Base-by-base conservation (phyloP, 345 rosid species). In the Hibiscus syriacus region DNA sequence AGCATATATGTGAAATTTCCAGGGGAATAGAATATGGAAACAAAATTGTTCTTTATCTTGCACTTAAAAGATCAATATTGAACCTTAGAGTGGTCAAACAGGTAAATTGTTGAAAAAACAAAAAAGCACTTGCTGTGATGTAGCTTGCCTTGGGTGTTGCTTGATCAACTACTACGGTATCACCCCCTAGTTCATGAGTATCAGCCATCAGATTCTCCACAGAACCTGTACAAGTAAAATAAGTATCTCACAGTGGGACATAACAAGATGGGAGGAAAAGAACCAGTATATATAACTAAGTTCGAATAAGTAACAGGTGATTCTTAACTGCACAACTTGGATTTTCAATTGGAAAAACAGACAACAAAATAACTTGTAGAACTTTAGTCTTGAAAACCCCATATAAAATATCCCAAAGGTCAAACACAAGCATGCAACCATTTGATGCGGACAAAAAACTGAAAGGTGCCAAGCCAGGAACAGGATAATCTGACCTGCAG, bases 141-240 rank as follows among this genome's bases (percentile, higher is more conserved):
- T 7, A 59, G 74, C 82, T 57, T 79, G 60, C 92, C 90, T 92
- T 95, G 8, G 98, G 98, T 32, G 97, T 92, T 70, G 99, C 99
- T 66, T 96, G 88, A 72, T 92, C 99, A 79, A 92, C 96, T 57
- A 91, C 96, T 32, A 95, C 89, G 1, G 87, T 75, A 30, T 92
- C 79, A 70, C 98, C 98, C 72, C 96, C 99, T 75, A 95, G 64
- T 67, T 95, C 98, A 88, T 95, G 99, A 64, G 85, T 83, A 68
- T 92, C 98, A 64, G 73, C 80, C 99, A 95, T 95, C 79, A 95
- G 72, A 74, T 57, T 83, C 64, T 95, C 98, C 73, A 95, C 99
- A 56, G 99, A 85, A 59, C 90, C 99, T 92, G 78, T 25, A 69
- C 57, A 30, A 66, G 2, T 23, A 48, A 72, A 36, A 36, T 6